These are phyloP conservation scores for Metarhizium brunneum DNA, from an alignment of 2,329 filamentous ascomycete species.

Conservation along the genomic window DNA sequence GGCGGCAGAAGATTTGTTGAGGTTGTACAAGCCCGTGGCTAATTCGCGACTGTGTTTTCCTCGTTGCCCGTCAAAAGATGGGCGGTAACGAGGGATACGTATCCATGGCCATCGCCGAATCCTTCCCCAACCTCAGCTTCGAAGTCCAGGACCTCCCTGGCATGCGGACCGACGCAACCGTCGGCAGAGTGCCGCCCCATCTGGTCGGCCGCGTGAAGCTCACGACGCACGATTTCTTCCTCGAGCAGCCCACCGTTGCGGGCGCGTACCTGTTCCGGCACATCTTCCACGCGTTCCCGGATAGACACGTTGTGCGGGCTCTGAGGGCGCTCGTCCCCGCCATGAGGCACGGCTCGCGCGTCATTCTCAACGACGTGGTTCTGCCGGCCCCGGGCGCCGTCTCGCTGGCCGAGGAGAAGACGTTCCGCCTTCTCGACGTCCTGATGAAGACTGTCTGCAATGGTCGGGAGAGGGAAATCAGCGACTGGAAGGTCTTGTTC, in stretches of 20 bases:
- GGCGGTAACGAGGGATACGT: conserved; percentile 17
- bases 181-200: conserved; percentile 20
- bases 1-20: neutral
- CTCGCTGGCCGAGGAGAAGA: conserved; percentile 25
- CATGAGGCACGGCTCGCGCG: conserved; percentile 36
- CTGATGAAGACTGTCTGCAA: conserved; percentile 38
- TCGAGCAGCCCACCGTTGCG: conserved; percentile 37
- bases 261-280: conserved; percentile 45
- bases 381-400: conserved; percentile 22
- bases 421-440: conserved; percentile 32
- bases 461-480: conserved; percentile 32
- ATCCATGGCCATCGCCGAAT: conserved; percentile 12
- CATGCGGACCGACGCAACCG: conserved; percentile 26
- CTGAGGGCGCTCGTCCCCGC: conserved; percentile 36
- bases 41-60: neutral
- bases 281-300: conserved; percentile 48
- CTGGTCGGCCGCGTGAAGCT: conserved; percentile 26
- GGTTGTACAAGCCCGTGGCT: neutral
- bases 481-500: conserved; percentile 34
- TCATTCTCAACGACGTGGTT: conserved; percentile 29
- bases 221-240: conserved; percentile 43
- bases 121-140: conserved; percentile 23
- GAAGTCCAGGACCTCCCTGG: conserved; percentile 39
- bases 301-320: conserved; percentile 33
- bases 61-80: conserved; percentile 9